Conservation (phyloP, 2,329 filamentous ascomycete genomes). For the Pseudogymnoascus sp. region DNA sequence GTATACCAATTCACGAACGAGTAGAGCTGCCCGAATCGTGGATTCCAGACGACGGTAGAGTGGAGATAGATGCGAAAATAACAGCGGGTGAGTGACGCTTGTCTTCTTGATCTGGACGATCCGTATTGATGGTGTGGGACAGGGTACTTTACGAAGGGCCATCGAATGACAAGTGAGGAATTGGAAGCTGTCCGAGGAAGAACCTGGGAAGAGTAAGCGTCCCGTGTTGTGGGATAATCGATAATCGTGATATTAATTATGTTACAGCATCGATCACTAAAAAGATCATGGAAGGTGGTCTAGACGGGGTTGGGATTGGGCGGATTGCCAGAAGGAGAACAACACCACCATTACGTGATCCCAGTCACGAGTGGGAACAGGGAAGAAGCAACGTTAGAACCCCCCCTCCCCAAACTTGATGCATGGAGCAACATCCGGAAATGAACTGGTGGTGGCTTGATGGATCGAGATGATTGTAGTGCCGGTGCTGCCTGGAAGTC, state of each 20-base stretch:
- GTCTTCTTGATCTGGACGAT: constrained; percentile 1
- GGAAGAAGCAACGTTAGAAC: constrained; percentile 1
- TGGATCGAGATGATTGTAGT: neutral
- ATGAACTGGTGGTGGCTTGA: neutral
- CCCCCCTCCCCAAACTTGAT: neutral
- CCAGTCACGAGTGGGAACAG: constrained; percentile 5
- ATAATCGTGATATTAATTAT: constrained; percentile 16
- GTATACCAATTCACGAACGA: constrained; percentile 78
- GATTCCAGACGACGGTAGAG: constrained; percentile 88
- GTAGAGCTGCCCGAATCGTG: constrained; percentile 87
- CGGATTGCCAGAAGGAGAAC: constrained; percentile 5
- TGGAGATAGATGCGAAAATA: constrained; percentile 99
- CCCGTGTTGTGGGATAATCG: constrained; percentile 12
- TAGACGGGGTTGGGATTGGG: neutral
- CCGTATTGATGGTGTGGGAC: constrained; percentile 22
- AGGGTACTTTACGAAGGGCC: constrained; percentile 78
- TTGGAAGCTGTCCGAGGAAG: constrained; percentile 78
- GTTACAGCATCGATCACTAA: constrained; percentile 27
- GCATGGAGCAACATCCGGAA: neutral
- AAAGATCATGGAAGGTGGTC: constrained; percentile 10
- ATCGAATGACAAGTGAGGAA: constrained; percentile 81
- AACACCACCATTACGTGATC: constrained; percentile 6
- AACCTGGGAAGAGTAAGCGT: constrained; percentile 73
- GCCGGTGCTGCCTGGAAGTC: neutral
- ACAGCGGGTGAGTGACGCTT: constrained; percentile 61